A percentile compares a stretch with the other conserved stretches of the same genome.
phyloP scores from a whole-genome alignment of 2,329 filamentous ascomycete species.

The Exophiala viscosa region DNA sequence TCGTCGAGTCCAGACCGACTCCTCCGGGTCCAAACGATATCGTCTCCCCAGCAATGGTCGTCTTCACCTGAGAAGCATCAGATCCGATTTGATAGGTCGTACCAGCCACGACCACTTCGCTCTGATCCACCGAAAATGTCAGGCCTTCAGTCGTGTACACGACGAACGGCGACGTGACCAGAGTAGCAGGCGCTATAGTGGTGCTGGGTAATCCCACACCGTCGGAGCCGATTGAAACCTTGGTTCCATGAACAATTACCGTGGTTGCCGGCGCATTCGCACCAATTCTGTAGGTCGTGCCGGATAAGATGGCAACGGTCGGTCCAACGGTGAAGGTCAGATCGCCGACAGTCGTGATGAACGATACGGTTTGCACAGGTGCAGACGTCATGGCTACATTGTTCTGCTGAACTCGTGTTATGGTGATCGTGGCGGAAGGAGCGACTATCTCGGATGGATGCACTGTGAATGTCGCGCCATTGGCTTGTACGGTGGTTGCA shows the following conservation, averaged over 20 bases:
- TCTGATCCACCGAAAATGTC: conserved; percentile 28
- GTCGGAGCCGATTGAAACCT: conserved; percentile 26
- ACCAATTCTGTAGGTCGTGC: conserved; percentile 30
- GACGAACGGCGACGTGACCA: conserved; percentile 10
- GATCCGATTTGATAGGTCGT: conserved; percentile 52
- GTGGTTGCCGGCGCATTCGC: conserved; percentile 24
- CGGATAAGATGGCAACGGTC: conserved; percentile 29
- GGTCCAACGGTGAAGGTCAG: conserved; percentile 27
- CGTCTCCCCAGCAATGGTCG: conserved; percentile 49
- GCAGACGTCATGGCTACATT: conserved; percentile 1
- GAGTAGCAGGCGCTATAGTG: conserved; percentile 22
- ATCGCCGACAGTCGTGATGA: conserved; percentile 16
- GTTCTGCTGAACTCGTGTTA: conserved; percentile 9
- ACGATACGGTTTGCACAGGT: conserved; percentile 8
- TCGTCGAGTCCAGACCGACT: conserved; percentile 42
- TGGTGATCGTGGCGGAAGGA: conserved; percentile 18
- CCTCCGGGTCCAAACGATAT: conserved; percentile 52
- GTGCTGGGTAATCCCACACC: conserved; percentile 29
- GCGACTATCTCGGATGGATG: conserved; percentile 22
- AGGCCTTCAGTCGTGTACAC: conserved; percentile 23
- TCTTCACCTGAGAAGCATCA: conserved; percentile 39
- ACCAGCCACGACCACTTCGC: conserved; percentile 44
- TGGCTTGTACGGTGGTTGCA: conserved; percentile 16
- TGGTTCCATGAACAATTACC: conserved; percentile 26
- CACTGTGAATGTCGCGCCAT: conserved; percentile 23